Base-by-base conservation (phyloP, 108 stramenopile genomes). In the Pseudonitzschia multiseries region DNA sequence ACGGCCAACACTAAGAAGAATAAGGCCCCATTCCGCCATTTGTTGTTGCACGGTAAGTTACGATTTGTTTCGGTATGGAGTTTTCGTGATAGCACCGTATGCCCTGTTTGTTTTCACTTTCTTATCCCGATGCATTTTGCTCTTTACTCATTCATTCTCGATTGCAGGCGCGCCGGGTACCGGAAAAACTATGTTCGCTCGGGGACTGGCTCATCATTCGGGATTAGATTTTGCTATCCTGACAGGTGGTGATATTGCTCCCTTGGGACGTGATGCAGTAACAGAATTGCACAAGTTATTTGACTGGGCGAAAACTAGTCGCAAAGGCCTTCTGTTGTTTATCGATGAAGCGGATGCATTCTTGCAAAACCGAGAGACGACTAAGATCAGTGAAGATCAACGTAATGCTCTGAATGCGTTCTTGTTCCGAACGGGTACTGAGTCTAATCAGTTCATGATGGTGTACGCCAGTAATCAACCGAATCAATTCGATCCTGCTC, bases 261-360 rank as follows among this genome's bases (percentile, higher is more conserved):
- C 99, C 0, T 83, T 99, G 71, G 98, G 98, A 21, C 87, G 95
- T 48, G 98, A 99, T 80, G 99, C 97, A 18, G 98, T 99, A 24
- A 98, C 98, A 27, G 98, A 99, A 81, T 84, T 99, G 67, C 99
- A 99, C 86, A 96, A 98, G 75, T 73, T 99, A 46, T 99, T 99
- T 79, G 98, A 99, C 71, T 99, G 98, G 98, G 96, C 98, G 44
- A 91, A 97, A 75, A 97, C 94, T 21, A 90, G 95, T 68, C 92
- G 91, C 4, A 86, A 87, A 54, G 99, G 99, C 26, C 75, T 99
- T 51, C 74, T 99, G 21, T 72, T 99, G 36, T 99, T 99, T 81
- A 96, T 99, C 31, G 99, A 99, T 80, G 99, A 99, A 79, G 99
- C 99, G 1, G 99, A 99, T 85, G 98, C 98, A 21, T 99, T 99